phyloP scores from a whole-genome alignment of 2,329 filamentous ascomycete species.

The Exophiala alcalophila region DNA sequence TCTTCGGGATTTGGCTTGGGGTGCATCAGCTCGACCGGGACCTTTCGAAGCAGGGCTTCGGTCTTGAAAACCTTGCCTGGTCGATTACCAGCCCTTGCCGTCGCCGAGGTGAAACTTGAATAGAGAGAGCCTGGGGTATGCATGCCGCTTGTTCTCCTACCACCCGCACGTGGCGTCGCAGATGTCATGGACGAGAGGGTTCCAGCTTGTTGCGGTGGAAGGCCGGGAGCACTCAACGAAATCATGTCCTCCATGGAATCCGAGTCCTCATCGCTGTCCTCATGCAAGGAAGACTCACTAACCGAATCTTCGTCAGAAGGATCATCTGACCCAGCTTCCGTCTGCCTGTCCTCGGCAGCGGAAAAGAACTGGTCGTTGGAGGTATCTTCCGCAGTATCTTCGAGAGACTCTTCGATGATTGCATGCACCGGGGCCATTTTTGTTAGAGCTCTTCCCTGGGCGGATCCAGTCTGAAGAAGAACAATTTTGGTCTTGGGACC shows the following conservation, averaged over 20 bases:
- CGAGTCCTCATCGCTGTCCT: constrained; percentile 73
- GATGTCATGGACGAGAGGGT: constrained; percentile 75
- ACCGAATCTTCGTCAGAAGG: constrained; percentile 63
- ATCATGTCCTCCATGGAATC: constrained; percentile 94
- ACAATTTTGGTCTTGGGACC: constrained; percentile 78
- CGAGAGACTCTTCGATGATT: constrained; percentile 58
- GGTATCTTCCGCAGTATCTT: constrained; percentile 70
- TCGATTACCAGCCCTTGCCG: constrained; percentile 68
- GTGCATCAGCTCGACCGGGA: constrained; percentile 76
- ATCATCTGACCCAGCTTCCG: constrained; percentile 43
- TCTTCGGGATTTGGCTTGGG: constrained; percentile 82
- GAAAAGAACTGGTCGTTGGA: constrained; percentile 91
- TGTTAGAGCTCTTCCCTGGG: constrained; percentile 42
- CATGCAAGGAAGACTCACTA: constrained; percentile 47
- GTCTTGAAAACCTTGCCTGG: constrained; percentile 80
- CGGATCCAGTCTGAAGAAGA: constrained; percentile 56
- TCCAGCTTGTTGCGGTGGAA: constrained; percentile 74
- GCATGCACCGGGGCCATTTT: constrained; percentile 48
- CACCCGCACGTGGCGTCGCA: constrained; percentile 74
- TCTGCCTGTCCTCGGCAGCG: constrained; percentile 72
- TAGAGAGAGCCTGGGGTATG: constrained; percentile 84
- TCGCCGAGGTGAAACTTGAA: constrained; percentile 82
- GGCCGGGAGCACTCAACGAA: constrained; percentile 73
- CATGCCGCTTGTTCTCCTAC: constrained; percentile 68
- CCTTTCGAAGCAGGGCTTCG: constrained; percentile 68